phyloP scores from a whole-genome alignment of 129 eudicot species.

The Artemisia tridentata region DNA sequence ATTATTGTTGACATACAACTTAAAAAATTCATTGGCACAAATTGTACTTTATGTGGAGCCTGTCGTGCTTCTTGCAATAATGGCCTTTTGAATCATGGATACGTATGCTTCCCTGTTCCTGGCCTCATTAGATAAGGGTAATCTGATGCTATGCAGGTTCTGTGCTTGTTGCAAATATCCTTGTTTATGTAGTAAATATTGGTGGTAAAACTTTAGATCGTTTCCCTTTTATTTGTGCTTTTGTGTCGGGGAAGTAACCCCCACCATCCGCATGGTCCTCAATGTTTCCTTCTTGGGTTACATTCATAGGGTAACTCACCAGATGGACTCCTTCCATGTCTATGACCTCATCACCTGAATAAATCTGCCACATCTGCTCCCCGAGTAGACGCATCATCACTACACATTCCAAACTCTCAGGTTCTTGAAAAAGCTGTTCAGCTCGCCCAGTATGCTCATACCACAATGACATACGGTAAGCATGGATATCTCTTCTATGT shows the following conservation, averaged over 20 bases:
- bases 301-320: slow-evolving; percentile 60
- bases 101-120: too few relatives aligned
- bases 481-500: slow-evolving; percentile 48
- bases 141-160: slow-evolving; percentile 1
- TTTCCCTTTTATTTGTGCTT: slow-evolving; percentile 65
- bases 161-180: neutral
- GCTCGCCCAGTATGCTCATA: slow-evolving; percentile 76
- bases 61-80: too few relatives aligned
- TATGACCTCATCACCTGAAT: slow-evolving; percentile 55
- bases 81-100: too few relatives aligned
- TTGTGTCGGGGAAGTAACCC: slow-evolving; percentile 73
- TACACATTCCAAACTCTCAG: slow-evolving; percentile 68
- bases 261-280: slow-evolving; percentile 42
- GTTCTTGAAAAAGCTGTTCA: slow-evolving; percentile 44
- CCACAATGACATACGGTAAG: slow-evolving; percentile 83
- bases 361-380: slow-evolving; percentile 70
- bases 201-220: slow-evolving; percentile 72
- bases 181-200: slow-evolving; percentile 59
- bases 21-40: too few relatives aligned
- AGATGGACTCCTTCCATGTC: slow-evolving; percentile 93
- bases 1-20: too few relatives aligned
- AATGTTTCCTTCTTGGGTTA: slow-evolving; percentile 55
- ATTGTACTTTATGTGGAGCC: too few relatives aligned
- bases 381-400: slow-evolving; percentile 51
- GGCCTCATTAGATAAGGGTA: neutral